Evolutionary conservation across 345 rosid species (phyloP).

Genomic region (Eucalyptus erythrocorys): DNA sequence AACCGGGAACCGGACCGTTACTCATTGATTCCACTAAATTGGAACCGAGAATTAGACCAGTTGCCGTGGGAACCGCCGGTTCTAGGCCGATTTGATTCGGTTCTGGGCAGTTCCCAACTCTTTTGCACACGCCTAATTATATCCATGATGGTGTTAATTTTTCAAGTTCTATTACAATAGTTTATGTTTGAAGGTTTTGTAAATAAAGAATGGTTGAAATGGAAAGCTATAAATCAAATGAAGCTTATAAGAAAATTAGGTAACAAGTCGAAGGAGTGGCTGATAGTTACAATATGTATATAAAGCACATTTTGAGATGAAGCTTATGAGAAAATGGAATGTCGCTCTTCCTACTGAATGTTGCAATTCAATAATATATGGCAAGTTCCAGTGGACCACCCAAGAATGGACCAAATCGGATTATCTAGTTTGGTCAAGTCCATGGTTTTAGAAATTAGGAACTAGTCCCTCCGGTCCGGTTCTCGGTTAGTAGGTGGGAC

Average conservation of each 20-base stretch:
- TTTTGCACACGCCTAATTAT: too few species aligned
- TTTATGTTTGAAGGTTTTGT: background rate
- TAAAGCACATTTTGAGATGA: background rate
- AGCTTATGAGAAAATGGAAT: background rate
- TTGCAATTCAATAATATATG: background rate
- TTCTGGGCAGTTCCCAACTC: fast-evolving
- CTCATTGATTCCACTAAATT: too few species aligned
- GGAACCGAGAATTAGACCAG: fast-evolving
- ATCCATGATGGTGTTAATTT: background rate
- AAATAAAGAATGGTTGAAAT: background rate
- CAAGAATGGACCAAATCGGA: background rate
- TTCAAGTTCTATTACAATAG: background rate
- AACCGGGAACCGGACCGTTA: fast-evolving
- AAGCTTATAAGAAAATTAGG: background rate
- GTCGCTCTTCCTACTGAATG: background rate
- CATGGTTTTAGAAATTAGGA: background rate
- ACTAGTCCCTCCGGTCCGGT: fast-evolving
- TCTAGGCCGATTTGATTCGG: too few species aligned
- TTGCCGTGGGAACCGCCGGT: fast-evolving
- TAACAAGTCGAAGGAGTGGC: background rate
- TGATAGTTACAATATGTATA: background rate
- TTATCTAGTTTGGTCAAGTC: too few species aligned
- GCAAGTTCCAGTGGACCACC: background rate
- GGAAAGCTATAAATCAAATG: background rate
- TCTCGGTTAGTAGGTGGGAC: background rate